Evolutionary conservation across 1,139 yeast genomes (phyloP), one percentile per base, ranked within the genome.

Genomic region (Hemisphaericaspora xylanilytica): DNA sequence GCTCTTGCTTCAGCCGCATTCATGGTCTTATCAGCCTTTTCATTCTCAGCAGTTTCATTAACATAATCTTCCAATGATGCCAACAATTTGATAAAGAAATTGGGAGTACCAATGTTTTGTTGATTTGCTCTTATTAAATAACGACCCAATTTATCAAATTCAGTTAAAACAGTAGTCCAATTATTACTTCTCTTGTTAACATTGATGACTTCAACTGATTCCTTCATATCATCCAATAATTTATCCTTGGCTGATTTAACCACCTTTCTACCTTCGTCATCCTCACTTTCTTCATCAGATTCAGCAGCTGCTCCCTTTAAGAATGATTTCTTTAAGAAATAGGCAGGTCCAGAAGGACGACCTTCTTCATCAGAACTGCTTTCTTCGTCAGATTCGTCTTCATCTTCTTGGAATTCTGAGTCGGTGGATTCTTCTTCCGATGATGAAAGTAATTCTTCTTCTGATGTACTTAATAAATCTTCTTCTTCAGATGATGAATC

Each of bases 241-340:
- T 90, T 94, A 51, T 90, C 97, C 67, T 85, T 88, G 42, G 97
- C 96, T 44, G 94, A 81, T 67, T 86, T 90, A 52, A 92, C 97
- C 35, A 89, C 88, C 55, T 84, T 85, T 62, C 82, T 84, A 48
- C 80, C 82, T 45, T 81, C 87, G 46, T 78, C 84, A 44, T 81
- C 22, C 9, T 22, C 87, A 44, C 66, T 59, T 43, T 77, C 81
- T 34, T 71, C 61, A 46, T 76, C 85, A 34, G 70, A 64, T 46
- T 80, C 85, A 35, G 75, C 69, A 56, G 75, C 47, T 32, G 72
- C 73, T 33, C 75, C 78, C 46, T 73, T 78, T 44, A 67, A 66
- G 48, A 70, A 71, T 49, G 78, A 72, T 51, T 73, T 73, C 56
- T 78, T 78, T 52, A 78, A 66, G 63, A 78, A 80, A 55, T 78